Evolutionary conservation across 257 asterid species (phyloP).

Genomic region (Nicotiana attenuata): DNA sequence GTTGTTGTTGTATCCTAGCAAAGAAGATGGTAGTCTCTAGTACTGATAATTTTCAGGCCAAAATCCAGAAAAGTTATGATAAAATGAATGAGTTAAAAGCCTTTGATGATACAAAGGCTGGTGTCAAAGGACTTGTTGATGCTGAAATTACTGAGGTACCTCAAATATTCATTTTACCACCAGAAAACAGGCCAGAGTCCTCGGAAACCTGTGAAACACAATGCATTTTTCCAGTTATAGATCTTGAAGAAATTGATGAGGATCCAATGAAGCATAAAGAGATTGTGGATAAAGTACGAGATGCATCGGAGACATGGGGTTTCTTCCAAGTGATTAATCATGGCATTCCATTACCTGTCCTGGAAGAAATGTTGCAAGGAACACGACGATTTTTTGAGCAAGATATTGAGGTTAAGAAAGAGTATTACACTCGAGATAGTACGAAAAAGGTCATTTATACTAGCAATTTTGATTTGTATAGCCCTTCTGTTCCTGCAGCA

Average conservation of each 20-base stretch:
- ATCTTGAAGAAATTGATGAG: constrained; percentile 25
- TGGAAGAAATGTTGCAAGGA: constrained; percentile 55
- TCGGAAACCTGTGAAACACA: not conserved
- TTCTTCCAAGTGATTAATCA: constrained; percentile 70
- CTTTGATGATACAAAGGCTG: constrained; percentile 57
- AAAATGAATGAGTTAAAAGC: constrained; percentile 34
- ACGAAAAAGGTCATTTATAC: constrained; percentile 37
- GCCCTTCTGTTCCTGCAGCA: constrained; percentile 32
- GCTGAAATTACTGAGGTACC: constrained; percentile 39
- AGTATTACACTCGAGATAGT: constrained; percentile 47
- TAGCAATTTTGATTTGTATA: constrained; percentile 50
- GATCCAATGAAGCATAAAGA: constrained; percentile 21
- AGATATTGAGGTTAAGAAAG: constrained; percentile 44
- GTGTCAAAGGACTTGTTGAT: constrained; percentile 66
- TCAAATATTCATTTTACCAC: constrained; percentile 35
- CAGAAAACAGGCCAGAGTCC: not conserved
- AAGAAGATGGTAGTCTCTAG: constrained; percentile 16
- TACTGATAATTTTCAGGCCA: not conserved
- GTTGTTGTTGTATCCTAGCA: not conserved
- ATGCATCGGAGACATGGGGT: constrained; percentile 49
- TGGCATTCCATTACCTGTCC: constrained; percentile 38
- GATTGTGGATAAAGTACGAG: constrained; percentile 28
- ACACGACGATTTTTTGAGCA: constrained; percentile 50
- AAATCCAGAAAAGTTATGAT: constrained; percentile 11
- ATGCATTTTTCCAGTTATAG: constrained; percentile 51